A percentile compares a stretch with the other conserved stretches of the same genome.
Evolutionary conservation across 2,329 filamentous ascomycete species (phyloP).

Genomic region (Ophiostoma sp.): DNA sequence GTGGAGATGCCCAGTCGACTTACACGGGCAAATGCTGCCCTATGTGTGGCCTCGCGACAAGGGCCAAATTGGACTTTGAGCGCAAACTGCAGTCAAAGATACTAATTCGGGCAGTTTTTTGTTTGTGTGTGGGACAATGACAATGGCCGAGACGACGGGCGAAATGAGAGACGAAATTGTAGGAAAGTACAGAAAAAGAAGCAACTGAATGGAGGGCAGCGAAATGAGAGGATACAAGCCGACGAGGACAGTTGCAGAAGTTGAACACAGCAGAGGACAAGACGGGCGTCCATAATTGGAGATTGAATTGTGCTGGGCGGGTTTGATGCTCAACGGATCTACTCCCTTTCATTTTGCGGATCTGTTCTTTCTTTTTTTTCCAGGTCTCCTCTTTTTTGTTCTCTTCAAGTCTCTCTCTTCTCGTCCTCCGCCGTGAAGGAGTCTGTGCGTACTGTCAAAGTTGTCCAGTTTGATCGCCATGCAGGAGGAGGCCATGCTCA

Average conservation of each 20-base stretch:
- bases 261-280: neutral
- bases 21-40: neutral
- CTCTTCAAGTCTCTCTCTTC: neutral
- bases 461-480: constrained; percentile 21
- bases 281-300: neutral
- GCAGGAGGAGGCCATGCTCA: constrained; percentile 17
- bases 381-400: neutral
- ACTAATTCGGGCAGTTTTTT: neutral
- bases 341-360: neutral
- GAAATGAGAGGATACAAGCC: neutral
- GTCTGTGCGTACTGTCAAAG: constrained; percentile 12
- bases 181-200: neutral
- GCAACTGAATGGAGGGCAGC: neutral
- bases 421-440: neutral
- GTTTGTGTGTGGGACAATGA: neutral
- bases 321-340: constrained; percentile 8
- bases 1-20: neutral
- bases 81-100: neutral
- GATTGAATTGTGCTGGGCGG: neutral
- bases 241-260: neutral
- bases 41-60: neutral
- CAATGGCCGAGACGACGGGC: constrained; percentile 17
- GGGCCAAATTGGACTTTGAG: neutral
- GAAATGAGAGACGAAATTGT: constrained; percentile 9
- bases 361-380: neutral